Evolutionary conservation across 495 filamentous ascomycete species (phyloP), one percentile per base, ranked within the genome.

Genomic region (Aspergillus egyptiacus): DNA sequence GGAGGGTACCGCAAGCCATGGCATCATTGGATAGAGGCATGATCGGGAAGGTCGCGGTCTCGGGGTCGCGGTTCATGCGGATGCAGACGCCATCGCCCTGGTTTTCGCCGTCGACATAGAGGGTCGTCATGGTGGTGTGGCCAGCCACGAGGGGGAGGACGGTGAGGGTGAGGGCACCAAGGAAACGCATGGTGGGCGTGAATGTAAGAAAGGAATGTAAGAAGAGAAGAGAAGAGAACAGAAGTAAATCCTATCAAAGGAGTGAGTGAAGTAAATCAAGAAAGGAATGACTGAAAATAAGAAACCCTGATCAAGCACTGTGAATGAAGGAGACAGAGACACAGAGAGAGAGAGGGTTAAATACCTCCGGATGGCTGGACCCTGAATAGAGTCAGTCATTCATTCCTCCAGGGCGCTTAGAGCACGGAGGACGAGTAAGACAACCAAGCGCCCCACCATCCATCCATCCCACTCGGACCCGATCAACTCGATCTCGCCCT

Each of bases 41-140:
- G 30, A 66, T 59, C 4, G 85, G 86, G 25, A 55, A 58, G 6
- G 74, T 85, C 36, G 71, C 68, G 6, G 67, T 66, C 1, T 51
- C 57, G 3, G 67, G 59, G 45, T 76, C 66, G 41, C 67, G 74
- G 39, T 74, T 73, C 75, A 84, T 82, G n/a, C 85, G 78, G 22
- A 90, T 70, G 56, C 83, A 87, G 35, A 74, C 79, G 1, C 80
- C 86, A 58, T 81, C 75, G 37, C 87, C 87, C 57, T 87, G 79
- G 54, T 74, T 68, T 19, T 75, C 70, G 48, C 77, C 80, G 58
- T 85, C 67, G 56, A 90, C 64, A 47, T 73, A 83, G 51, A 89
- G 70, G 17, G 78, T 83, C 5, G 82, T 83, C 55, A 87, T 78
- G 38, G 78, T 60, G 14, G 85, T 86, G 52, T 91, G 86, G 20